Evolutionary conservation across 805 yeast genomes (phyloP), one percentile per base, ranked within the genome.

Genomic region (Kazachstania bromeliacearum): DNA sequence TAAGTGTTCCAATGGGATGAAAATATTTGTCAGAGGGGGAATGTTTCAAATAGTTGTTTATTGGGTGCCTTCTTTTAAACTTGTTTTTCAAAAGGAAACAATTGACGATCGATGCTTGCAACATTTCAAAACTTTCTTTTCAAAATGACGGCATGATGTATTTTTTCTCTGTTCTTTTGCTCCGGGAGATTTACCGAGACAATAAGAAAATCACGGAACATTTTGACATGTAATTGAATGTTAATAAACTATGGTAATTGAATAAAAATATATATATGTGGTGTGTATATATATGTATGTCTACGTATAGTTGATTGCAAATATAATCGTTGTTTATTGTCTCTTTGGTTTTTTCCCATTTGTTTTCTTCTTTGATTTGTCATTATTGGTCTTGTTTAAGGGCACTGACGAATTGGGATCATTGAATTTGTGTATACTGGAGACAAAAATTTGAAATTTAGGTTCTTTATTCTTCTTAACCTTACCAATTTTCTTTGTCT

Each of bases 381-480:
- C n/a, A n/a, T n/a, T 47, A 25, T 33, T 18, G 15, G 31, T 3
- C 39, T 21, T 15, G 33, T 13, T 8, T n/a, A 36, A 9, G 15
- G 40, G 36, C 1, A 37, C 15, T 15, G 36, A 18, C 24, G 33
- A 19, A 14, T 39, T 43, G 12, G 43, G 31, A 13, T 46, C 44
- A 37, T 51, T 56, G 39, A 58, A 58, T 26, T 51, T 50, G 24
- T 56, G 53, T 10, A 59, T 50, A 35, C 55, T 52, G 6, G 63
- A 57, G 20, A 58, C 60, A 29, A 58, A 55, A 4, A 58, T 57
- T 41, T 58, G 63, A 29, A 58, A 58, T 38, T 56, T 55, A 7
- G 59, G 57, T 37, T 56, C 53, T 37, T 50, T 55, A 13, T 45
- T 46, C 23, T 44, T 35, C 31, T 43, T 45, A 16, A 41, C 42